A percentile compares a stretch with the other conserved stretches of the same genome.
Conservation (phyloP, 1,284 basidiomycete genomes). For the Moesziomyces antarcticus region DNA sequence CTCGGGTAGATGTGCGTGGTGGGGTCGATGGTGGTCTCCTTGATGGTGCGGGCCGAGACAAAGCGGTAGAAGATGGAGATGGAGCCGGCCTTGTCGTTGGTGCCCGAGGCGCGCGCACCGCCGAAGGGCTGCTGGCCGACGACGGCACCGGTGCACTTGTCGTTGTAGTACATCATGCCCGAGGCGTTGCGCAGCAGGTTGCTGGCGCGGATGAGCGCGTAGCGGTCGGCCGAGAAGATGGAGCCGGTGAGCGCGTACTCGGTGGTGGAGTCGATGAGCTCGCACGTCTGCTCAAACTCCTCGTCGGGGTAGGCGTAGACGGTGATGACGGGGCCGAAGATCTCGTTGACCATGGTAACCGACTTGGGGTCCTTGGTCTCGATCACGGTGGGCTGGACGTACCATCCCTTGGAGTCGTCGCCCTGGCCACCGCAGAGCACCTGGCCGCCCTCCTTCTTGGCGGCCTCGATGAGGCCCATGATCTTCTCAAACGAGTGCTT, state of each 20-base stretch:
- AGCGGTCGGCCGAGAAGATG: slow-evolving; percentile 66
- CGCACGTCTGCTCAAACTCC: slow-evolving; percentile 84
- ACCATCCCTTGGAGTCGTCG: slow-evolving; percentile 93
- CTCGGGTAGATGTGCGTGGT: slow-evolving; percentile 61
- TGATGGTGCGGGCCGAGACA: slow-evolving; percentile 86
- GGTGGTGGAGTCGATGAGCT: slow-evolving; percentile 87
- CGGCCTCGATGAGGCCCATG: slow-evolving; percentile 84
- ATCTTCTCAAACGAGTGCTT: slow-evolving; percentile 89
- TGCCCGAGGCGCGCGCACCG: slow-evolving; percentile 89
- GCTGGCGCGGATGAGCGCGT: slow-evolving; percentile 60
- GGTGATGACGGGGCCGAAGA: slow-evolving; percentile 96
- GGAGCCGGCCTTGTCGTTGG: slow-evolving; percentile 97
- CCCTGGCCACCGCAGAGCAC: slow-evolving; percentile 83
- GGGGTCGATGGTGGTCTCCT: slow-evolving; percentile 77
- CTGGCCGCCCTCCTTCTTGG: slow-evolving; percentile 87
- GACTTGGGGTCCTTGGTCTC: slow-evolving; percentile 90
- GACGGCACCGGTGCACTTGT: slow-evolving; percentile 83
- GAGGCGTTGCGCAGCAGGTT: slow-evolving; percentile 66
- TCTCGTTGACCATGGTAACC: slow-evolving; percentile 92
- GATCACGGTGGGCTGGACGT: slow-evolving; percentile 93
- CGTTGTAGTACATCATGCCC: slow-evolving; percentile 69
- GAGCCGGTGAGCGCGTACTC: slow-evolving; percentile 78
- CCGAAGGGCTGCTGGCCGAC: slow-evolving; percentile 90
- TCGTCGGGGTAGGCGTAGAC: slow-evolving; percentile 71
- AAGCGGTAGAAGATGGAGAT: slow-evolving; percentile 77